Percentiles rank a stretch among this genome's conserved stretches.
Conservation (phyloP, 345 rosid genomes). For the Euphorbia tirucalli region DNA sequence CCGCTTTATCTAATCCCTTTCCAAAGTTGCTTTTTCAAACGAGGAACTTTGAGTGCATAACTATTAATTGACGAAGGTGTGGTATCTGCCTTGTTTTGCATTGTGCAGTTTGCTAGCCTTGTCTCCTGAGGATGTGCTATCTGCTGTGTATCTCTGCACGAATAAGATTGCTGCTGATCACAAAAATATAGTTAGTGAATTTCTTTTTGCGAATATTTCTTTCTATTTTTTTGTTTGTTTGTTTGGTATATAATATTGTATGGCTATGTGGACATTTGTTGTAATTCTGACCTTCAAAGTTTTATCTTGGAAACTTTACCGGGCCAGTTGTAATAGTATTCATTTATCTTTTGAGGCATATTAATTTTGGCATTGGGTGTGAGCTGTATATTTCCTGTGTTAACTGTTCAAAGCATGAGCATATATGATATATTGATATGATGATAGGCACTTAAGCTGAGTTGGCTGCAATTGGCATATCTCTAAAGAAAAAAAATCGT, state of each 20-base stretch:
- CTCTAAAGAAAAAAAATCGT: neutral
- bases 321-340: neutral
- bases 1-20: constrained; percentile 5
- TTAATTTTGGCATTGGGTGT: neutral
- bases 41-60: neutral
- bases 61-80: constrained; percentile 13
- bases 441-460: neutral
- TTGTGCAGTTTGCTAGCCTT: constrained; percentile 71
- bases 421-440: constrained; percentile 7
- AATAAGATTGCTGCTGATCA: constrained; percentile 87
- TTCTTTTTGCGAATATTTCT: neutral
- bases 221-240: too few species aligned
- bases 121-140: constrained; percentile 83
- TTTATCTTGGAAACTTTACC: neutral
- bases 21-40: constrained; percentile 14
- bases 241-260: neutral
- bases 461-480: neutral
- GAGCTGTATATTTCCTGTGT: neutral
- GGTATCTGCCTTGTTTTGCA: constrained; percentile 16
- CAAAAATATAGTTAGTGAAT: constrained; percentile 60
- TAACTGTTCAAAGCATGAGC: constrained; percentile 9
- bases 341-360: neutral
- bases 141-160: constrained; percentile 83
- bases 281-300: neutral
- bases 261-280: neutral